Evolutionary conservation across 2,329 filamentous ascomycete genomes (phyloP), one percentile per base, ranked within the genome.

Genomic region (Rachicladosporium sp.): DNA sequence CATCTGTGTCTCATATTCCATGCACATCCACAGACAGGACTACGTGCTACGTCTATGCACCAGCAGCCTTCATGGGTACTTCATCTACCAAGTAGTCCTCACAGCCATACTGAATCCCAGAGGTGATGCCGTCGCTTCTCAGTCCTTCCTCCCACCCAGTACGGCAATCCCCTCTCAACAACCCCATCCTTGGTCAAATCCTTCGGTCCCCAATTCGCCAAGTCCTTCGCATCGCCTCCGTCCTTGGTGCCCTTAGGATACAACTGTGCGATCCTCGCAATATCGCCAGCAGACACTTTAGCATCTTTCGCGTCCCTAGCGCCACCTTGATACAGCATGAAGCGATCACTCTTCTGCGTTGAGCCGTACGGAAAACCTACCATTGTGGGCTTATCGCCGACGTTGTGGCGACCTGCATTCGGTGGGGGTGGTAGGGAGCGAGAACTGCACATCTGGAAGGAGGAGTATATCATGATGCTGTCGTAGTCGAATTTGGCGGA

Each of bases 381-480:
- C 23, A 27, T 27, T 4, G 38, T 34, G 12, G 38, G 29, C 9
- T 15, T 19, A 8, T 42, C 36, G 9, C 21, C 35, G 23, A 33
- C 12, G n/a, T n/a, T 10, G 10, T 32, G 31, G 4, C n/a, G 12
- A 23, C 12, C 10, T 9, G 35, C 40, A 10, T 38, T 30, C 5
- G 7, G 6, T 6, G 36, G 31, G 2, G 13, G 12, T 6, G 23
- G 4, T 7, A 27, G 8, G 23, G 23, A 27, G 23, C 23, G 23
- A 7, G 23, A 27, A 7, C 23, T 27, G 23, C 23, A 27, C 23
- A n/a, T 11, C 9, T 34, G 35, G 12, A 33, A 31, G 21, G 33
- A 36, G 10, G 23, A 37, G 30, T 42, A 42, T 10, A 42, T 34
- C 40, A 42, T 42, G 4, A 42, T 38, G 31, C 40, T 42, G 6